These are phyloP conservation scores for Pythium rishiriense DNA, from an alignment of 352 stramenopile species.

Conservation along the genomic window DNA sequence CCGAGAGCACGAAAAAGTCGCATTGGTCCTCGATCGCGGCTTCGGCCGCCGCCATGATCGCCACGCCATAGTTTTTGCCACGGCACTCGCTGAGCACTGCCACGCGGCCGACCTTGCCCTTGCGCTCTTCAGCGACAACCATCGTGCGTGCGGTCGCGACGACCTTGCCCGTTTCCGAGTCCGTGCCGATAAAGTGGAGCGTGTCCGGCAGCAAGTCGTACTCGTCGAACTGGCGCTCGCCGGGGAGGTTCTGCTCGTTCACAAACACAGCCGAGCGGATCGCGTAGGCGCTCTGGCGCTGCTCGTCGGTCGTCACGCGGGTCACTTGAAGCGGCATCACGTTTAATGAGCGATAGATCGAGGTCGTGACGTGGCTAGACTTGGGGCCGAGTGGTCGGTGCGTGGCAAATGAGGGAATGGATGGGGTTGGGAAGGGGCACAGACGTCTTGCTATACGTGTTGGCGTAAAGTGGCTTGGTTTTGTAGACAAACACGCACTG, in stretches of 20 bases:
- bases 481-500: too few relatives aligned
- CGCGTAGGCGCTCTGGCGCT: constrained; percentile 39
- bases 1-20: constrained; percentile 45
- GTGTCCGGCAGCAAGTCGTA: constrained; percentile 36
- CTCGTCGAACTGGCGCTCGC: constrained; percentile 40
- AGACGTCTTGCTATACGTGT: background rate
- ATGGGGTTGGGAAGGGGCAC: background rate
- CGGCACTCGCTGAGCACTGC: constrained; percentile 55
- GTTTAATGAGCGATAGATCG: background rate
- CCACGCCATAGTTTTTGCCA: constrained; percentile 50
- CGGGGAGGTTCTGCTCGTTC: constrained; percentile 47
- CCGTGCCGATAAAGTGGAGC: constrained; percentile 52
- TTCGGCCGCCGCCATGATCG: constrained; percentile 46
- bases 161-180: constrained; percentile 50
- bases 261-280: constrained; percentile 55
- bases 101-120: constrained; percentile 58
- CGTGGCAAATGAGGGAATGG: background rate
- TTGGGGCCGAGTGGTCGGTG: background rate
- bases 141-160: constrained; percentile 53
- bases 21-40: constrained; percentile 28
- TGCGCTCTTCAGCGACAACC: constrained; percentile 30
- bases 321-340: constrained; percentile 16
- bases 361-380: background rate
- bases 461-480: background rate
- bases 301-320: constrained; percentile 36